Evolutionary conservation across 495 filamentous ascomycete species (phyloP), one percentile per base, ranked within the genome.

Genomic region (Neurospora cerealis): DNA sequence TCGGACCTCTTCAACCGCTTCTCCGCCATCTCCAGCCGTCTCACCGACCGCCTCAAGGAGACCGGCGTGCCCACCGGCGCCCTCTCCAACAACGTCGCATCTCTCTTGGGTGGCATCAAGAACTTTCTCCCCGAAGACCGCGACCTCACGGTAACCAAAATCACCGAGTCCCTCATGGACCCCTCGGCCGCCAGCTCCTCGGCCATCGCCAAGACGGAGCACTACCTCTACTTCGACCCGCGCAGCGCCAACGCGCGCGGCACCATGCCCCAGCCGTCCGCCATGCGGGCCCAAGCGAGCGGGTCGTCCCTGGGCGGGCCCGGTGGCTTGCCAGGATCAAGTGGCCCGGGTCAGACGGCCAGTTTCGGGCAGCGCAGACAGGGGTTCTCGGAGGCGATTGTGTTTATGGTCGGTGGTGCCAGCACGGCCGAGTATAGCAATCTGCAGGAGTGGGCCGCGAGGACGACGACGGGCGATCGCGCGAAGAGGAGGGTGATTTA

Each of bases 401-500:
- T 98, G 37, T 98, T 99, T 78, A 96, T 94, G 19, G 95, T 99
- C 24, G 96, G 96, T 13, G 96, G 96, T 71, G 96, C 96, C 34
- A 97, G 94, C 78, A 98, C 98, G 94, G 96, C 98, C 77, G 96
- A 99, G 80, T 99, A 99, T 81, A 95, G 95, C 17, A 99, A 99
- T 80, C 81, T 99, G 80, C 93, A 97, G 79, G 96, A 98, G 79
- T 99, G 96, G 96, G 93, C 94, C 9, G 88, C 89, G 79, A 88
- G 95, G 71, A 92, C 91, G 8, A 86, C 87, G 42, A 80, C 79
- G 24, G 87, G 86, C 4, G 87, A 86, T 69, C 80, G 84, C 17
- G 80, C 81, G 5, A 90, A 89, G 79, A 90, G 92, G 78, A 88
- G 93, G 76, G 92, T 99, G 3, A 91, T 98, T 13, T 99, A 99